A percentile compares a stretch with the other conserved stretches of the same genome.
Evolutionary conservation across 345 rosid species (phyloP).

Genomic region (Erucastrum elatum): DNA sequence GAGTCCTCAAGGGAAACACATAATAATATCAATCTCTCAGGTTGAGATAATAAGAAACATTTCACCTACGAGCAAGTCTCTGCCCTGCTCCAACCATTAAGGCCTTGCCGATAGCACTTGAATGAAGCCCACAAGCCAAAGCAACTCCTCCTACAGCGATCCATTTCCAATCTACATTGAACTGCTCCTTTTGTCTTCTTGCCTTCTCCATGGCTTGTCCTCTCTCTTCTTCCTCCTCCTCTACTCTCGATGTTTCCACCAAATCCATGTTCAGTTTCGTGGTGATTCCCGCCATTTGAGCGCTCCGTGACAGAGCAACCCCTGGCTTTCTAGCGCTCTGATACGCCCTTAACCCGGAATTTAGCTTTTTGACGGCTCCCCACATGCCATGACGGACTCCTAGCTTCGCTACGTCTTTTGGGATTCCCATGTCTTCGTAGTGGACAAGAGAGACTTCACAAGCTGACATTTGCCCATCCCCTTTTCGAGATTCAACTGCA

Average conservation of each 20-base stretch:
- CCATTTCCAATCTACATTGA: constrained; percentile 79
- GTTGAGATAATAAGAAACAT: neutral
- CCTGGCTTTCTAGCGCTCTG: constrained; percentile 69
- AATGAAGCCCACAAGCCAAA: constrained; percentile 67
- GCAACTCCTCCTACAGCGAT: constrained; percentile 80
- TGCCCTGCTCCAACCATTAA: constrained; percentile 78
- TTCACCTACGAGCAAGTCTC: constrained; percentile 79
- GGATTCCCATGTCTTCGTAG: constrained; percentile 97
- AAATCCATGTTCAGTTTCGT: constrained; percentile 59
- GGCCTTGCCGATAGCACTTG: constrained; percentile 72
- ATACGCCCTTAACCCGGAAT: constrained; percentile 80
- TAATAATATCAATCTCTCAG: neutral
- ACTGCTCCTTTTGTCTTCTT: constrained; percentile 28
- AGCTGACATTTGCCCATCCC: constrained; percentile 79
- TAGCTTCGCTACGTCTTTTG: constrained; percentile 92
- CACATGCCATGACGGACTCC: constrained; percentile 97
- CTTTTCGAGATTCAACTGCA: constrained; percentile 84
- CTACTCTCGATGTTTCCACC: constrained; percentile 39
- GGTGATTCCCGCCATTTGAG: constrained; percentile 67
- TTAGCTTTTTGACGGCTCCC: constrained; percentile 90
- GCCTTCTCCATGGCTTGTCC: neutral
- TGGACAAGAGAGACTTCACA: constrained; percentile 90
- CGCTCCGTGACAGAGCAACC: constrained; percentile 60
- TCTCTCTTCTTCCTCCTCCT: constrained; percentile 42
- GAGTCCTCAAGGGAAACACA: neutral